A percentile compares a stretch with the other conserved stretches of the same genome.
Conservation (phyloP, 139 green algal species). For the Tetradesmus lagerheimii region DNA sequence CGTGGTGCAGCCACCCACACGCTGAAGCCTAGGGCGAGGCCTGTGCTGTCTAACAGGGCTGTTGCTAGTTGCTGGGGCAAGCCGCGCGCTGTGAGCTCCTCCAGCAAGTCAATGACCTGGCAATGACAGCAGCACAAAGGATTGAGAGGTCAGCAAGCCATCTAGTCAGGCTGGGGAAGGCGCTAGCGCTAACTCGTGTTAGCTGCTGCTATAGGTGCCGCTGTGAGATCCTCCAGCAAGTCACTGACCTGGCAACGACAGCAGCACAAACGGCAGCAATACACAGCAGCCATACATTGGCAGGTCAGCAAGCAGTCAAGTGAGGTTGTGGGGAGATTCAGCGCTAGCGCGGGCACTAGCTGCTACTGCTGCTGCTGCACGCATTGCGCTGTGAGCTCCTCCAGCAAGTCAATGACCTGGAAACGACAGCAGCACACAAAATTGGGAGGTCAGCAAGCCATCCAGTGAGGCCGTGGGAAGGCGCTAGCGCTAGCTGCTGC, state of each 20-base stretch:
- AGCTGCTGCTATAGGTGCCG: no score
- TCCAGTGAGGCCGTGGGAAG: no score
- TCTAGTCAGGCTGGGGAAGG: no score
- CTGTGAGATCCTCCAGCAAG: no score
- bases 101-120: conserved; percentile 60
- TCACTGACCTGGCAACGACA: neutral
- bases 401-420: conserved; percentile 60
- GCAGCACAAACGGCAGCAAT: neutral
- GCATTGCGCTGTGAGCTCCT: conserved; percentile 50
- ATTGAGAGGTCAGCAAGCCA: no score
- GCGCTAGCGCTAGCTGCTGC: no score
- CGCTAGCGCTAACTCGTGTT: no score
- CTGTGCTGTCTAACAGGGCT: conserved; percentile 47
- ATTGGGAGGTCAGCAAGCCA: no score
- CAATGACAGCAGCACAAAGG: neutral
- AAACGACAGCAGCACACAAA: neutral
- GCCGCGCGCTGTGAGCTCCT: conserved; percentile 52
- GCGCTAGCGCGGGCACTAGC: no score
- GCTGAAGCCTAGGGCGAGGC: conserved; percentile 47
- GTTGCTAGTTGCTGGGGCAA: conserved; percentile 25
- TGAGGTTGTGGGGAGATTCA: no score
- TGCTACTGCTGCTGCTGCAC: no score
- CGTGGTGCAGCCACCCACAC: conserved; percentile 49
- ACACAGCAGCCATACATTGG: neutral
- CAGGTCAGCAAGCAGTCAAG: neutral